Base-by-base conservation (phyloP, 176 grass and related monocot genomes). In the Triticum urartu region DNA sequence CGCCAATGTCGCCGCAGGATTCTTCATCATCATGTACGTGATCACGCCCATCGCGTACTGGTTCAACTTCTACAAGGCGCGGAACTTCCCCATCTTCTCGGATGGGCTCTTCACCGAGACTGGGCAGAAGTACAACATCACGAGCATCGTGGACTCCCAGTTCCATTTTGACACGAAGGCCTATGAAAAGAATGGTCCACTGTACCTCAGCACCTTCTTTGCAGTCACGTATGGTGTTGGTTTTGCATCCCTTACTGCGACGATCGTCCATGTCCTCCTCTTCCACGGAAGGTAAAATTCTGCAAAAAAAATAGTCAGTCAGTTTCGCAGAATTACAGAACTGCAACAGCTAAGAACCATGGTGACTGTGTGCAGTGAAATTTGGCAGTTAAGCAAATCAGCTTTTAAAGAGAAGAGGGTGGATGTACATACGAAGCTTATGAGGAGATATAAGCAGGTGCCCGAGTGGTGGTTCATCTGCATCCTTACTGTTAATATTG, bases 201-300 rank as follows among this genome's bases (percentile, higher is more conserved):
- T 98, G 39, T 94, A 95, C 75, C 80, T 98, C 33, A 98, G 96
- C 78, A 89, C 96, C 22, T 94, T 98, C 79, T 98, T 98, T 21
- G 86, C 80, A 1, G 52, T 95, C 68, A 98, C 84, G 21, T 95
- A 95, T 28, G 96, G 96, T 45, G 81, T 98, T 2, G 82, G 96
- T 58, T 98, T 98, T 10, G 96, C 96, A 35, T 94, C 90, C 42
- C 96, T 98, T 38, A 94, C 96, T 0, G 93, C 96, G 2, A 98
- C 93, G 2, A 12, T 98, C 2, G 89, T 65, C 33, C 96, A 98
- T 82, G 96, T 98, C 42, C 71, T 98, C 73, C 90, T 98, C 56
- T 98, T 98, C 22, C 93, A 98, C 3, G 96, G 96, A 90, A 94
- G 93, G 94, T 98, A 86, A 85, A 85, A 4, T 47, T 87, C 43